Conservation (phyloP, 768 basidiomycete species). For the Sarcodon sp. region DNA sequence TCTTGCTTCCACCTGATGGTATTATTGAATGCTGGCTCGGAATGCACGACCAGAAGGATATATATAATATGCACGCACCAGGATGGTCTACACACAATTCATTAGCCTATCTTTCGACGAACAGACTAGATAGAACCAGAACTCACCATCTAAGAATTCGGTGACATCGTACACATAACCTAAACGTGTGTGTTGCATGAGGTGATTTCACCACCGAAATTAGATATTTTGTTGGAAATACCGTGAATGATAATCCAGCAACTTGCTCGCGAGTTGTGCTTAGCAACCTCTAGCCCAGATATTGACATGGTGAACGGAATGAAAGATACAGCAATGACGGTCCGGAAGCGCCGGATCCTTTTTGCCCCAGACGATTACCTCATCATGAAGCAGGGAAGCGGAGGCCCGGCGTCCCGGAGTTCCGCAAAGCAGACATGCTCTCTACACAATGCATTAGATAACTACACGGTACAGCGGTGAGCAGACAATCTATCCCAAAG, state of each 20-base stretch:
- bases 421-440: too few relatives aligned
- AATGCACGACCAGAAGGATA: background rate
- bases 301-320: constrained; percentile 13
- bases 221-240: constrained; percentile 4
- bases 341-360: background rate
- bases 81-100: constrained; percentile 6
- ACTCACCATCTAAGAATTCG: constrained; percentile 23
- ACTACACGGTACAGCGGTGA: too few relatives aligned
- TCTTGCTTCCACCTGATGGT: constrained; percentile 28
- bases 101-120: background rate
- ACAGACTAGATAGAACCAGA: background rate
- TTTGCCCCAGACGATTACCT: too few relatives aligned
- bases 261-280: constrained; percentile 44
- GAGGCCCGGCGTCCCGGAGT: too few relatives aligned
- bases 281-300: constrained; percentile 37
- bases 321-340: background rate
- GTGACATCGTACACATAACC: constrained; percentile 32
- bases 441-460: too few relatives aligned
- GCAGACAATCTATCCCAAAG: too few relatives aligned
- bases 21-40: background rate
- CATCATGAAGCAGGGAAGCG: too few relatives aligned
- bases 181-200: constrained; percentile 5
- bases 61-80: background rate
- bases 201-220: constrained; percentile 15
- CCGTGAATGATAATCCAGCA: constrained; percentile 85